These are phyloP conservation scores for Hortiboletus campestris DNA, from an alignment of 768 basidiomycete genomes.

Conservation along the genomic window DNA sequence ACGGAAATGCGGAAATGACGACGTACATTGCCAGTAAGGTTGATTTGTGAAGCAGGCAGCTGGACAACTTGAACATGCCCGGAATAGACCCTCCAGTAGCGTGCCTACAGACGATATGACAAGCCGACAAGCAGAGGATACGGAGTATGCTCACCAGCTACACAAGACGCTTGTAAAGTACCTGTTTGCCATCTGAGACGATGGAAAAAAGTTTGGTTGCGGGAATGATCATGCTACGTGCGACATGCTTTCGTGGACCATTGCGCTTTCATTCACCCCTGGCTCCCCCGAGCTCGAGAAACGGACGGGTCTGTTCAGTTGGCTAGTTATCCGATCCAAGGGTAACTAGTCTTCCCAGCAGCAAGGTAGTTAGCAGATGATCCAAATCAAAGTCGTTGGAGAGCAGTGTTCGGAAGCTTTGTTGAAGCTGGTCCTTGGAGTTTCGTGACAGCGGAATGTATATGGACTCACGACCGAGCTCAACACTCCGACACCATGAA, in stretches of 20 bases:
- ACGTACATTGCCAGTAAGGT: slow-evolving; percentile 75
- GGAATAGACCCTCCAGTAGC: slow-evolving; percentile 87
- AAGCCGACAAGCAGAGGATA: background rate
- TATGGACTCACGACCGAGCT: background rate
- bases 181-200: slow-evolving; percentile 68
- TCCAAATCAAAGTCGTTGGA: background rate
- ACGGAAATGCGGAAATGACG: background rate
- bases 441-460: background rate
- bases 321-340: too few relatives aligned
- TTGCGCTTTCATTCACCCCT: background rate
- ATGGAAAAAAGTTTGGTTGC: background rate
- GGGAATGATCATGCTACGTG: background rate
- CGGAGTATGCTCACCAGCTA: slow-evolving; percentile 61
- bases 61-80: slow-evolving; percentile 64
- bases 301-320: background rate
- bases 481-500: background rate
- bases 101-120: slow-evolving; percentile 45
- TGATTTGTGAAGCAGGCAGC: slow-evolving; percentile 67
- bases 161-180: slow-evolving; percentile 83
- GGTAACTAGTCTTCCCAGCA: background rate
- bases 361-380: background rate
- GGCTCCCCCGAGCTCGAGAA: background rate
- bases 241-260: background rate
- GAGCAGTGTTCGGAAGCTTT: background rate
- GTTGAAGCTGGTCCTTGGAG: background rate